Evolutionary conservation across 1,139 yeast genomes (phyloP).

Genomic region (Taiozyma onychis): DNA sequence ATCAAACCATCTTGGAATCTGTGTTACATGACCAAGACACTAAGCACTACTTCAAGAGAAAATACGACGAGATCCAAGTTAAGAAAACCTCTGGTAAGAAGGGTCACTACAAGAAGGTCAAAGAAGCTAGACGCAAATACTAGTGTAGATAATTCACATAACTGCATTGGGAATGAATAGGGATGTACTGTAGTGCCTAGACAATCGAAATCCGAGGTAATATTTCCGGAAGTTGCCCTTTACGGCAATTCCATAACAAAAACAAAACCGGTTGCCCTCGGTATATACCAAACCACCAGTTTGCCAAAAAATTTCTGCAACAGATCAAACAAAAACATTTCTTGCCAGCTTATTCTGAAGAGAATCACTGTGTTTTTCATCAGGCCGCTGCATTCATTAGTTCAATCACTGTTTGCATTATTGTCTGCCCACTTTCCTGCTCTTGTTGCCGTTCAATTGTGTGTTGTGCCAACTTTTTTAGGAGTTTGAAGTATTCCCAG

Average conservation of each 20-base stretch:
- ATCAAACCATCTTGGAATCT: conserved; percentile 75
- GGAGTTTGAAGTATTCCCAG: neutral
- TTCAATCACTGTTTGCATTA: neutral
- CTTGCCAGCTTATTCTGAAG: neutral
- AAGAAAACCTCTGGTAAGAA: conserved; percentile 73
- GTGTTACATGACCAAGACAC: conserved; percentile 68
- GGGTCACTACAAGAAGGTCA: conserved; percentile 59
- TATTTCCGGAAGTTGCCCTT: conserved; percentile 1
- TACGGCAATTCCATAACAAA: conserved; percentile 1
- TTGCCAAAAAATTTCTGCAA: neutral
- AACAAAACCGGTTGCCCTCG: neutral
- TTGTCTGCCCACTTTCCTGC: neutral
- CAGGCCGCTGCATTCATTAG: neutral
- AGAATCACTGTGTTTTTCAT: neutral
- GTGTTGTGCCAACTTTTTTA: neutral
- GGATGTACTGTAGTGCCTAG: neutral
- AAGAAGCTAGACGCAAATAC: conserved; percentile 54
- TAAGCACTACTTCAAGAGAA: conserved; percentile 75
- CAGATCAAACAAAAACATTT: neutral
- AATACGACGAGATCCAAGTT: conserved; percentile 73
- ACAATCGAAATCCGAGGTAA: neutral
- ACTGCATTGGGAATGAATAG: neutral
- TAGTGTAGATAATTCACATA: conserved; percentile 2
- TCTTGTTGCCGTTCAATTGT: neutral
- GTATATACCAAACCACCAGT: neutral